These are phyloP conservation scores for Persicaria tinctoria DNA, from an alignment of 148 eudicot species.

Conservation along the genomic window DNA sequence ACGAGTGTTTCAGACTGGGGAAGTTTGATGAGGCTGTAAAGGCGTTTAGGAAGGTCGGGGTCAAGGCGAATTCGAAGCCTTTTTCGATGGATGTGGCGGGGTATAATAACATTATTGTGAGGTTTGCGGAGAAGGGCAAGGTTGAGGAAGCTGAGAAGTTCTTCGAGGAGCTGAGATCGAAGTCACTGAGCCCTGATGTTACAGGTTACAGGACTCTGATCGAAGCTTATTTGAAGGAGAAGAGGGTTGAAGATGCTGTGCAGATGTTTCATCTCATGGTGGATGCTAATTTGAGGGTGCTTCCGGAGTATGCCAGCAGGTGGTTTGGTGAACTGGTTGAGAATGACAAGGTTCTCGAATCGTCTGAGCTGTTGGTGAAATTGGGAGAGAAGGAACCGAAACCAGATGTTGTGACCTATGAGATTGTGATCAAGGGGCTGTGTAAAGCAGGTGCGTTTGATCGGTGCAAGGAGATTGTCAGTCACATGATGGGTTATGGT, in stretches of 20 bases:
- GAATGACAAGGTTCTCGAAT: conserved; percentile 48
- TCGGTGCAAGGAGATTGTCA: conserved; percentile 25
- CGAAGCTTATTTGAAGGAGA: conserved; percentile 59
- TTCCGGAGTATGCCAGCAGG: conserved; percentile 60
- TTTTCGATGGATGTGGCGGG: conserved; percentile 91
- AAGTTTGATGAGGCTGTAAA: conserved; percentile 51
- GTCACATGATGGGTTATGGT: conserved; percentile 42
- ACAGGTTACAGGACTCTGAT: conserved; percentile 65
- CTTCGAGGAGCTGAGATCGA: conserved; percentile 47
- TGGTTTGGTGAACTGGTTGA: conserved; percentile 60
- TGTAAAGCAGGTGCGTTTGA: conserved; percentile 37
- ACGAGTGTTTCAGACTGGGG: conserved; percentile 42
- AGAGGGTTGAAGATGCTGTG: conserved; percentile 53
- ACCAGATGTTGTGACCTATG: conserved; percentile 66
- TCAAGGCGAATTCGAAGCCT: conserved; percentile 49
- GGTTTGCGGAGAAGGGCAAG: conserved; percentile 70
- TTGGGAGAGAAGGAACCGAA: conserved; percentile 72
- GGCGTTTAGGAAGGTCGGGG: conserved; percentile 62
- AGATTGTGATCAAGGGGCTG: conserved; percentile 67
- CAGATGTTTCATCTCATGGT: conserved; percentile 60
- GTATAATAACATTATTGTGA: conserved; percentile 53
- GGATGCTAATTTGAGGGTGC: conserved; percentile 67
- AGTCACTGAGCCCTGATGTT: conserved; percentile 79
- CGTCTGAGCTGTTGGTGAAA: conserved; percentile 50
- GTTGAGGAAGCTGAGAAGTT: conserved; percentile 69